phyloP scores from a whole-genome alignment of 2,329 filamentous ascomycete species.

The Fusarium pininemorale region DNA sequence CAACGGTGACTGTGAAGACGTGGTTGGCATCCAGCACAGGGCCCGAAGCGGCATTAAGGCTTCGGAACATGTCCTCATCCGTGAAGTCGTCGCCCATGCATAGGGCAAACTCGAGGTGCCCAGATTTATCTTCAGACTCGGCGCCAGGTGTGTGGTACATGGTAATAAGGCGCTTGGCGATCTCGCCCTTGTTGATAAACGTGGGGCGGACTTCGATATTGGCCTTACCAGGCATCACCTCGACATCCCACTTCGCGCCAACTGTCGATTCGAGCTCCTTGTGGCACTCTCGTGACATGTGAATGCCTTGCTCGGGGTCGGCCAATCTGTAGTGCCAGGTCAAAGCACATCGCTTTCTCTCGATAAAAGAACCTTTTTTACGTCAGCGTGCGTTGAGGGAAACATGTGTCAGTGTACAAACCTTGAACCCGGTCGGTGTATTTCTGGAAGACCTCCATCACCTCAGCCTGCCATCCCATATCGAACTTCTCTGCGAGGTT shows the following conservation, averaged over 20 bases:
- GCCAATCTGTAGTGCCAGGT: conserved; percentile 98
- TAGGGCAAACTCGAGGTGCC: conserved; percentile 83
- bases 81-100: conserved; percentile 97
- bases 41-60: conserved; percentile 69
- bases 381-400: conserved; percentile 1
- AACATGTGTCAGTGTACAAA: conserved; percentile 51
- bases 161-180: conserved; percentile 82
- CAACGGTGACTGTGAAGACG: conserved; percentile 91
- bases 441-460: conserved; percentile 83
- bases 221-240: conserved; percentile 96
- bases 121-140: conserved; percentile 55
- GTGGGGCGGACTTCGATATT: conserved; percentile 96
- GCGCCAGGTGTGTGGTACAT: conserved; percentile 69
- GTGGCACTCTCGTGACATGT: conserved; percentile 83
- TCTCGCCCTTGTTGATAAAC: conserved; percentile 98
- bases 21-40: conserved; percentile 66
- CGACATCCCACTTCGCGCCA: conserved; percentile 83
- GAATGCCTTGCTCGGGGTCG: conserved; percentile 83
- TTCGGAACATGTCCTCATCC: conserved; percentile 96
- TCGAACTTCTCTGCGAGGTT: conserved; percentile 87
- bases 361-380: conserved; percentile 82
- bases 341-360: conserved; percentile 90
- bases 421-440: conserved; percentile 89
- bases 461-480: conserved; percentile 92
- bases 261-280: conserved; percentile 82